Base-by-base conservation (phyloP, 148 eudicot species). In the Beta vulgaris region DNA sequence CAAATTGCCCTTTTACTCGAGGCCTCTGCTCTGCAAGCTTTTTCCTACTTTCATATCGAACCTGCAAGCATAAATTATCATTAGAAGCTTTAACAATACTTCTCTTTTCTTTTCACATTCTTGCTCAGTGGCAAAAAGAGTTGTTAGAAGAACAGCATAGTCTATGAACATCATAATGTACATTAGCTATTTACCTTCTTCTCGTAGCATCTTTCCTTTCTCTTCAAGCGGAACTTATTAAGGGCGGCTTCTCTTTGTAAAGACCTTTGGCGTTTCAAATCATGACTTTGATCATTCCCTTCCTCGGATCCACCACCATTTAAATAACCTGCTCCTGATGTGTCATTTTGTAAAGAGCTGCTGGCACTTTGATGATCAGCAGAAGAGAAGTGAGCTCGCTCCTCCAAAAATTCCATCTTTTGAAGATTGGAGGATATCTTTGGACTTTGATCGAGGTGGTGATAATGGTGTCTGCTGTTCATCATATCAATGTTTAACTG, bases 1-100 rank as follows among this genome's bases (percentile, higher is more conserved):
- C 99, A 82, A 95, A 95, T 83, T 95, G 99, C 63, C 99, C 99
- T 84, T 89, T 95, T 13, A 95, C 87, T 53, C 99, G 83, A n/a
- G 99, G 96, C 4, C 97, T 92, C 76, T 92, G 90, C 82, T 90
- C 97, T 49, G 99, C 99, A 44, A 92, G 93, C 68, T 92, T 95
- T 72, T 91, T 92, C 81, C 97, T 73, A 84, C 92, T 95, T 72
- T 95, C 94, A 73, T 95, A 95, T 5, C 99, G 85, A 49, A 92
- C 97, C 98, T 95, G 93, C 34, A 7, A 46, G 57, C 26, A 59
- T 54, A 40, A 34, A 35, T 29, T n/a, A 6, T 25, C 18, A 6
- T 79, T 57, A 74, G 74, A 60, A 61, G 5, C 57, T 74, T 61
- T 5, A 26, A 68, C 61, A 35, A n/a, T 23, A 73, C 15, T n/a